Evolutionary conservation across 495 filamentous ascomycete genomes (phyloP).

Genomic region (Tuber umbilicatum): DNA sequence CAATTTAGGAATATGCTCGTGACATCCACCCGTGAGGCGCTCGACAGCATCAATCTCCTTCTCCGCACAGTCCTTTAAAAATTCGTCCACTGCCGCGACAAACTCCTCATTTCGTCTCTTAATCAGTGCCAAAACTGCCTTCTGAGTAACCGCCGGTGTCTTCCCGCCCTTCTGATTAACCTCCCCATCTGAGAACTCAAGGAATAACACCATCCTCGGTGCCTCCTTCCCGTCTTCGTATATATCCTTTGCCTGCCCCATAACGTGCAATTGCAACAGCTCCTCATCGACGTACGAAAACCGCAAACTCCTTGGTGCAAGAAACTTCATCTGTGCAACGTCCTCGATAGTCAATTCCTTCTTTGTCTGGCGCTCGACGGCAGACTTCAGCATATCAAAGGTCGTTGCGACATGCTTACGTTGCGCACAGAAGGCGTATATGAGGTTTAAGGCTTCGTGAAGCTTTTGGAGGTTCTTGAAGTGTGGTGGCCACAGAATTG

Average conservation of each 20-base stretch:
- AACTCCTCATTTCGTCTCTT: constrained; percentile 90
- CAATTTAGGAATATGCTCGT: constrained; percentile 46
- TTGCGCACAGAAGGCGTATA: constrained; percentile 82
- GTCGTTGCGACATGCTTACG: constrained; percentile 88
- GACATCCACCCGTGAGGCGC: constrained; percentile 52
- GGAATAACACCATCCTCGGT: constrained; percentile 64
- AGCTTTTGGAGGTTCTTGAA: constrained; percentile 69
- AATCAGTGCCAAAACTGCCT: constrained; percentile 82
- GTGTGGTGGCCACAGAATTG: constrained; percentile 63
- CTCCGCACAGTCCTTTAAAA: constrained; percentile 65
- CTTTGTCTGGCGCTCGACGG: constrained; percentile 78
- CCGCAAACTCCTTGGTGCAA: constrained; percentile 68
- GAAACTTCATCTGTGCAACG: constrained; percentile 69
- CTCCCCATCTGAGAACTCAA: constrained; percentile 90
- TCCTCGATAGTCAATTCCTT: constrained; percentile 64
- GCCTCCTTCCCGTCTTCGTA: constrained; percentile 42
- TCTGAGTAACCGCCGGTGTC: constrained; percentile 79
- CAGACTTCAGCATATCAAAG: constrained; percentile 73
- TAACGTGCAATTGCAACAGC: constrained; percentile 68
- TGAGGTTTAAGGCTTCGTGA: constrained; percentile 78
- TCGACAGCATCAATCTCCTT: constrained; percentile 62
- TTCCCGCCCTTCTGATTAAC: constrained; percentile 72
- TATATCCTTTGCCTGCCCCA: constrained; percentile 45
- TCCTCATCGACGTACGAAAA: constrained; percentile 84
- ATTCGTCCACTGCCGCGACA: constrained; percentile 64